Conservation (phyloP, 1,139 yeast species). For the Suhomyces wounanorum region DNA sequence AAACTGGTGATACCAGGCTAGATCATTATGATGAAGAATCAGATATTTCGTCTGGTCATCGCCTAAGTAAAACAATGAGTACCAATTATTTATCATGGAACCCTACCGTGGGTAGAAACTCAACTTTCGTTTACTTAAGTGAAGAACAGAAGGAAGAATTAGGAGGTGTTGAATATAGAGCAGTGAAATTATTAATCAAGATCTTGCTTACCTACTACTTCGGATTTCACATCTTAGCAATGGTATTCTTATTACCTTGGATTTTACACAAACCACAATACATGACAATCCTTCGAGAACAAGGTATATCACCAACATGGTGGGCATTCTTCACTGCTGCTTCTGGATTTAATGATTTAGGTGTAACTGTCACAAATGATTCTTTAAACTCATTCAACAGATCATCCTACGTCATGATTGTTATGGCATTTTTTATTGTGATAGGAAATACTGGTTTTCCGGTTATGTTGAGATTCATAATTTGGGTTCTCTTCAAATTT, state of each 20-base stretch:
- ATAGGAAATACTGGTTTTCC: slow-evolving; percentile 97
- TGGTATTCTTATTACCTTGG: slow-evolving; percentile 68
- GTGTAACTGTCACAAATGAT: slow-evolving; percentile 75
- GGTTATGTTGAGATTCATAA: slow-evolving; percentile 68
- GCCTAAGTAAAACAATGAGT: slow-evolving; percentile 39
- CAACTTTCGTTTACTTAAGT: slow-evolving; percentile 80
- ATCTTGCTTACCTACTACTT: slow-evolving; percentile 68
- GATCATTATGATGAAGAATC: slow-evolving; percentile 21
- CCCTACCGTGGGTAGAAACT: slow-evolving; percentile 94
- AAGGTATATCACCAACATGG: slow-evolving; percentile 78
- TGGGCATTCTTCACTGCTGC: slow-evolving; percentile 87
- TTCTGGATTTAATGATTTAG: slow-evolving; percentile 82
- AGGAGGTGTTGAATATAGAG: slow-evolving; percentile 96
- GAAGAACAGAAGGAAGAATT: slow-evolving; percentile 88
- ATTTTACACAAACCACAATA: slow-evolving; percentile 49
- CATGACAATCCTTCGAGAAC: slow-evolving; percentile 40
- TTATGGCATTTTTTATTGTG: slow-evolving; percentile 68
- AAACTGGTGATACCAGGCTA: slow-evolving; percentile 14
- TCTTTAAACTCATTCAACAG: slow-evolving; percentile 69
- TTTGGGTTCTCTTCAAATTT: slow-evolving; percentile 74
- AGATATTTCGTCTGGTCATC: slow-evolving; percentile 17
- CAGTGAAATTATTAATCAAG: slow-evolving; percentile 72
- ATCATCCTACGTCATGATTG: slow-evolving; percentile 64
- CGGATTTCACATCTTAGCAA: slow-evolving; percentile 69
- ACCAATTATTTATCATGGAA: slow-evolving; percentile 80